Conservation (phyloP, 805 yeast species). For the Candida succiphila region DNA sequence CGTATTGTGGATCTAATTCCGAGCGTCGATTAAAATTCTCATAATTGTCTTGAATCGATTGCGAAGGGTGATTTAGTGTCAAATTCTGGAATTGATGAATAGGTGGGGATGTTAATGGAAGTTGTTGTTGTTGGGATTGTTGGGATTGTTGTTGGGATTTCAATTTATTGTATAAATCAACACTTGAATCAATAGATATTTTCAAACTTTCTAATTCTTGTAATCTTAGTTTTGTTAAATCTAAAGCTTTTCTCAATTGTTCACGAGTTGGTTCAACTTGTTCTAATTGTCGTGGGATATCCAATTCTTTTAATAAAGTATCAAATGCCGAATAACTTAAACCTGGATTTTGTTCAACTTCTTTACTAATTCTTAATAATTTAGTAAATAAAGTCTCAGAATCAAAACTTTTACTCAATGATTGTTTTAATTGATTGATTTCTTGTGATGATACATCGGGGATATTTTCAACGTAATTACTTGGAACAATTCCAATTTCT, state of each 20-base stretch:
- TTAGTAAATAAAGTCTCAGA: conserved; percentile 63
- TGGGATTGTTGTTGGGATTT: conserved; percentile 32
- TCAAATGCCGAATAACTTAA: conserved; percentile 23
- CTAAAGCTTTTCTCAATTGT: conserved; percentile 63
- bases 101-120: not conserved
- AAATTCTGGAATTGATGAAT: not conserved
- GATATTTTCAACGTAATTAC: conserved; percentile 80
- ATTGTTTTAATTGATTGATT: conserved; percentile 33
- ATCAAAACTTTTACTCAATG: conserved; percentile 45
- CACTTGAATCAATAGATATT: conserved; percentile 59
- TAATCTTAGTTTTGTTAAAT: conserved; percentile 64
- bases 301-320: conserved; percentile 40
- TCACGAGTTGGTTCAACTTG: conserved; percentile 66
- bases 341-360: conserved; percentile 24
- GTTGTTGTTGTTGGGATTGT: not conserved
- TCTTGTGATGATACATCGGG: conserved; percentile 58
- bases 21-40: no score
- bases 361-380: conserved; percentile 25
- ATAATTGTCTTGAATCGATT: no score
- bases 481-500: conserved; percentile 79
- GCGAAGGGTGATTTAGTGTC: no score
- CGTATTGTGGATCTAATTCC: no score
- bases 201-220: conserved; percentile 71
- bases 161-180: conserved; percentile 57
- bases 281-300: conserved; percentile 63